Base-by-base conservation (phyloP, 75 land plant species). In the Picea sitchensis region DNA sequence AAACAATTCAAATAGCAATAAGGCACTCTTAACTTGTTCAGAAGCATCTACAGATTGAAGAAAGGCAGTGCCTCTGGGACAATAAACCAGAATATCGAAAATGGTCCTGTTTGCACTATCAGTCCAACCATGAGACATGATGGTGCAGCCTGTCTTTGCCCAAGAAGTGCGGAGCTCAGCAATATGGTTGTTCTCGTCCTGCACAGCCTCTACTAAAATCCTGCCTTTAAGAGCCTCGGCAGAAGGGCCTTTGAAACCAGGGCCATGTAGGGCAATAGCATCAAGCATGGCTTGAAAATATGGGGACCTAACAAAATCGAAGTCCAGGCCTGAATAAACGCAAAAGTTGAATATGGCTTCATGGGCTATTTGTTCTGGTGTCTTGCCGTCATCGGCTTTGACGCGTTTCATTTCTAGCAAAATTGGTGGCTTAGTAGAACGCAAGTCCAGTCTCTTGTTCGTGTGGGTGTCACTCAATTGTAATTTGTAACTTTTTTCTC, bases 261-360 rank as follows among this genome's bases (percentile, higher is more conserved):
- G 77, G 1, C 93, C 88, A 71, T 75, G 75, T 38, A 88, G 85
- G 61, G 78, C 79, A 83, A 88, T 88, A 61, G 84, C 60, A 63
- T 88, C 87, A 64, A 91, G 71, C 88, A 91, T 88, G 17, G 83
- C 83, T 30, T 83, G 86, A 65, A 88, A 91, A 51, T 86, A 91
- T 0, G 85, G 72, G 57, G 88, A 86, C 11, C 84, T 47, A 26
- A 85, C 93, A 59, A 80, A 79, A 79, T 73, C 59, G 57, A 76
- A 79, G n/a, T 88, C 87, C 38, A 91, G 61, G 65, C 85, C 88
- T 20, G 87, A 86, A 84, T 88, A 78, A 74, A 79, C 86, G 56
- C 86, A 91, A 68, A 88, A 88, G 32, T 85, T 88, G 83, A 87
- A 20, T n/a, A 61, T 61, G 44, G 44, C 44, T 41, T 41, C 44